phyloP scores from a whole-genome alignment of 2,329 filamentous ascomycete species.

The Colletotrichum sp. region DNA sequence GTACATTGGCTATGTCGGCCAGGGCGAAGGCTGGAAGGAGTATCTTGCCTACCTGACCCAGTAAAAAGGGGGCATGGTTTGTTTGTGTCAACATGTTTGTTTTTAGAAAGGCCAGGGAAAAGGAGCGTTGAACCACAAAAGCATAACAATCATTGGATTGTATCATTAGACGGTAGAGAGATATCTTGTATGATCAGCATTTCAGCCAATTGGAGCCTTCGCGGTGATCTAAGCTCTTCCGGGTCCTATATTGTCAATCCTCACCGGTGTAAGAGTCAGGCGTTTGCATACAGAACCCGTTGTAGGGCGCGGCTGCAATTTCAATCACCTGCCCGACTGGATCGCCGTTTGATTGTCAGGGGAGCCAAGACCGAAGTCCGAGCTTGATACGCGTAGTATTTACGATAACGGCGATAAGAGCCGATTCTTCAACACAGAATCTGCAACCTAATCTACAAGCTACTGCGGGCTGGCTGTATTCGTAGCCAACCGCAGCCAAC shows the following conservation, averaged over 20 bases:
- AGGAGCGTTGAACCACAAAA: not conserved
- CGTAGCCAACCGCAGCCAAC: not conserved
- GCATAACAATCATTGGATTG: not conserved
- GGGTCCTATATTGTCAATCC: not conserved
- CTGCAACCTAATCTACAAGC: not conserved
- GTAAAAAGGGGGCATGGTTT: not conserved
- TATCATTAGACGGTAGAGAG: not conserved
- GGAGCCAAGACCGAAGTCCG: not conserved
- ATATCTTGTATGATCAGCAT: not conserved
- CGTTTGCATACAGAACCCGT: not conserved
- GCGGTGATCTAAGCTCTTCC: not conserved
- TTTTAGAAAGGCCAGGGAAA: not conserved
- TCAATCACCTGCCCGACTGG: not conserved
- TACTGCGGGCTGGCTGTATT: not conserved
- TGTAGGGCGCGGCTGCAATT: not conserved
- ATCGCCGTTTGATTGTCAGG: not conserved
- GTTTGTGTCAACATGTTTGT: not conserved
- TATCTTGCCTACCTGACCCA: slow-evolving; percentile 27
- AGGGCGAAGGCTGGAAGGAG: slow-evolving; percentile 27
- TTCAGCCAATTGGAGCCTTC: not conserved
- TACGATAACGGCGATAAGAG: not conserved
- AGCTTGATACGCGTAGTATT: not conserved
- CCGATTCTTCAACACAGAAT: not conserved
- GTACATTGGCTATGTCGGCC: slow-evolving; percentile 42
- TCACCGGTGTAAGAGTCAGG: not conserved